Evolutionary conservation across 805 yeast species (phyloP), one percentile per base, ranked within the genome.

Genomic region (Starmerella potacharoeniae): DNA sequence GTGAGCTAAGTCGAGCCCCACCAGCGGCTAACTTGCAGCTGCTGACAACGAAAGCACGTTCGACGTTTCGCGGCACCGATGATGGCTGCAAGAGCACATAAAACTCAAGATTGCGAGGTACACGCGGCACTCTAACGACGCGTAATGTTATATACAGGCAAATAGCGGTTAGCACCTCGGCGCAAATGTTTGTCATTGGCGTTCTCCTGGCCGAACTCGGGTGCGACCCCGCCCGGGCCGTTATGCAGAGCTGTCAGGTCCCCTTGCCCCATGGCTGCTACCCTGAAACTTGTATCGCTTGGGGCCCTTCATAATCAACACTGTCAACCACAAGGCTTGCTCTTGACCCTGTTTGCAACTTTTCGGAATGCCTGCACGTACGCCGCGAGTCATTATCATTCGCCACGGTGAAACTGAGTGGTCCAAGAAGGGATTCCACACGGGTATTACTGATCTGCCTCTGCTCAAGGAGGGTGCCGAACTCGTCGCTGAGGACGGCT

Each of bases 341-440:
- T 34, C 11, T 40, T 16, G 29, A 33, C 35, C 35, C 17, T 37
- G n/a, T 14, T 33, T 10, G 35, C 42, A n/a, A 11, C 28, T 8
- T 8, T 31, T 7, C 28, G 13, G 16, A 10, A 39, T 39, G 37
- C 17, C 35, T 16, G 52, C 52, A 45, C 55, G 63, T 7, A 66
- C 73, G 11, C 74, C 74, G 4, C 57, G 74, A 45, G 67, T 70
- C 5, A 70, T 71, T 41, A 64, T 71, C 50, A 64, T 72, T 31
- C 71, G 75, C 33, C 75, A 72, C 52, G 75, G 79, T 33, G 96
- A 90, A 72, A 90, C 97, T 2, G 95, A 83, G 69, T 90, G 97
- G 97, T 90, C 97, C 47, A 82, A 85, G 65, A 77, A 89, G 2
- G 97, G 97, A 30, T 95, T 87, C 68, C 84, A 86, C 71, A 91